Conservation (phyloP, 306 rosid genomes). For the Prinsepia uniflora region DNA sequence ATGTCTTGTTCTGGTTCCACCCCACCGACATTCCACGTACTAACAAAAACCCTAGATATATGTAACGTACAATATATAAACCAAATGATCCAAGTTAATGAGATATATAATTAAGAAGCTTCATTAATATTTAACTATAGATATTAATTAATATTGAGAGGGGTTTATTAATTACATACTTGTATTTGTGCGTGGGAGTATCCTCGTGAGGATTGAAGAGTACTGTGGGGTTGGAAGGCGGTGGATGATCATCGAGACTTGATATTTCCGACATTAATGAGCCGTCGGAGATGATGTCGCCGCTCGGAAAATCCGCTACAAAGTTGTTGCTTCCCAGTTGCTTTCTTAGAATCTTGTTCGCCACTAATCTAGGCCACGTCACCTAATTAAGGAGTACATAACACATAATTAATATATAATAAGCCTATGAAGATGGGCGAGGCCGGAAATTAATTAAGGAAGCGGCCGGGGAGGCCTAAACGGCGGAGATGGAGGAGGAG, state of each 20-base stretch:
- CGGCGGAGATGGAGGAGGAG: background rate
- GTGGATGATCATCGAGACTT: conserved; percentile 28
- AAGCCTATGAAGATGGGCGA: background rate
- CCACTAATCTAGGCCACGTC: conserved; percentile 89
- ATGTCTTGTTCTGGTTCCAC: conserved; percentile 64
- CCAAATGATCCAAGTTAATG: background rate
- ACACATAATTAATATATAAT: background rate
- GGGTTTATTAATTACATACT: conserved; percentile 17
- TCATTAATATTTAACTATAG: too few relatives aligned
- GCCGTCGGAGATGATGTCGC: conserved; percentile 2
- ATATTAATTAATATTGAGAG: background rate
- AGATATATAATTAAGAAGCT: background rate
- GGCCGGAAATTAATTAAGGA: background rate
- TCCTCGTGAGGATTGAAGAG: conserved; percentile 31
- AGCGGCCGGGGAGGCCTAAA: background rate
- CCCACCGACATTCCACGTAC: conserved; percentile 96
- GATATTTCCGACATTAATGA: conserved; percentile 37
- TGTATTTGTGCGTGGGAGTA: conserved; percentile 37
- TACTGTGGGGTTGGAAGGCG: background rate
- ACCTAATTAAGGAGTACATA: conserved; percentile 27
- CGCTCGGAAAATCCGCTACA: conserved; percentile 57
- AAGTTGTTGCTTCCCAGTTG: conserved; percentile 68
- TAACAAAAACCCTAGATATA: conserved; percentile 58
- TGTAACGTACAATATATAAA: background rate
- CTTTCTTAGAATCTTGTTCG: conserved; percentile 69